These are phyloP conservation scores for Yamadazyma conglobata DNA, from an alignment of 1,139 yeast species.

Conservation along the genomic window DNA sequence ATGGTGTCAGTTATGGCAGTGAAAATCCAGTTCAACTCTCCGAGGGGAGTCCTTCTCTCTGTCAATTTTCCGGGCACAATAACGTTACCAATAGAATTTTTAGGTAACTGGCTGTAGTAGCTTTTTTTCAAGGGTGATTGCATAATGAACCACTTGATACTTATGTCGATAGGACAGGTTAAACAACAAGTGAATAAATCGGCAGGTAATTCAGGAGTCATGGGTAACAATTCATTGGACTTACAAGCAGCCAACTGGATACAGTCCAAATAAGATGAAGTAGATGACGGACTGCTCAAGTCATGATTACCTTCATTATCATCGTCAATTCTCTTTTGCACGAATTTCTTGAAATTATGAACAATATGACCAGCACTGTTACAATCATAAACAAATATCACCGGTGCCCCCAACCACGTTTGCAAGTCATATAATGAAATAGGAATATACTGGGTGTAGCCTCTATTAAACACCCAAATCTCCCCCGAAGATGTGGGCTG, in stretches of 20 bases:
- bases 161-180: conserved; percentile 93
- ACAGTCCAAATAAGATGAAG: conserved; percentile 76
- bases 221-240: conserved; percentile 80
- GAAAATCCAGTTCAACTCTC: conserved; percentile 96
- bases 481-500: conserved; percentile 98
- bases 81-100: conserved; percentile 56
- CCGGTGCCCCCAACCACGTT: conserved; percentile 98
- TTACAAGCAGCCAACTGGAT: conserved; percentile 93
- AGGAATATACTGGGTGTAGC: conserved; percentile 96
- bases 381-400: conserved; percentile 91
- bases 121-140: conserved; percentile 69
- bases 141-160: conserved; percentile 87
- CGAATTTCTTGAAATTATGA: conserved; percentile 83
- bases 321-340: conserved; percentile 85
- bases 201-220: conserved; percentile 95
- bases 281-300: conserved; percentile 58
- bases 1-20: conserved; percentile 98
- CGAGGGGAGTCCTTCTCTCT: conserved; percentile 91
- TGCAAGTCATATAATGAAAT: conserved; percentile 90
- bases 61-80: conserved; percentile 86
- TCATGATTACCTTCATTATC: conserved; percentile 76
- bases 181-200: conserved; percentile 93
- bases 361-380: conserved; percentile 94
- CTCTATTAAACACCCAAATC: conserved; percentile 96
- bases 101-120: conserved; percentile 54